Percentiles rank a stretch among this genome's conserved stretches.
Evolutionary conservation across 805 yeast genomes (phyloP).

Genomic region (Myxozyma melibiosi): DNA sequence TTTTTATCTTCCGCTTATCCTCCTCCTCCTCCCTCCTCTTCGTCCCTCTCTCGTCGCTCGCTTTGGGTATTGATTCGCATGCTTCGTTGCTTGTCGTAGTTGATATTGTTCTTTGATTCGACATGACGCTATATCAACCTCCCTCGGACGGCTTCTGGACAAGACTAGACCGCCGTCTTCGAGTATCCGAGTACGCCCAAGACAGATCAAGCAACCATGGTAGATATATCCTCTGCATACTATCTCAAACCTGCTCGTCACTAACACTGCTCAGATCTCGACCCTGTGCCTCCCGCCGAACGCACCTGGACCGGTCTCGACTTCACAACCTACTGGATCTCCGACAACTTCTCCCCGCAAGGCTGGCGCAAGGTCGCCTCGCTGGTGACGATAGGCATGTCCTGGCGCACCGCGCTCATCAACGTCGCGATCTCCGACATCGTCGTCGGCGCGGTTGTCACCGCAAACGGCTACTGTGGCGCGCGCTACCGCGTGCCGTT

Average conservation of each 20-base stretch:
- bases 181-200: not conserved
- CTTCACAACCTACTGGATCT: conserved; percentile 38
- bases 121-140: too few species aligned
- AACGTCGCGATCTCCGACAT: conserved; percentile 29
- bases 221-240: not conserved
- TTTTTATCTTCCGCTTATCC: too few species aligned
- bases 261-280: conserved; percentile 17
- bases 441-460: conserved; percentile 68
- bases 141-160: not conserved
- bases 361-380: conserved; percentile 28
- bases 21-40: too few species aligned
- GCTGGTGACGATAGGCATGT: conserved; percentile 23
- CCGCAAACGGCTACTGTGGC: conserved; percentile 77
- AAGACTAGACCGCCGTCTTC: conserved; percentile 2
- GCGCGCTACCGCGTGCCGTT: conserved; percentile 57
- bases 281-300: conserved; percentile 26
- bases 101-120: too few species aligned
- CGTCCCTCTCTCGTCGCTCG: too few species aligned
- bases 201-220: conserved; percentile 24
- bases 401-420: conserved; percentile 20
- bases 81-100: too few species aligned
- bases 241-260: not conserved
- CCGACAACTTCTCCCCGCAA: conserved; percentile 17
- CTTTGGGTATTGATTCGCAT: too few species aligned
- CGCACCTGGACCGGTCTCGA: conserved; percentile 52